Evolutionary conservation across 2,329 filamentous ascomycete genomes (phyloP).

Genomic region (Penicillium olsonii): DNA sequence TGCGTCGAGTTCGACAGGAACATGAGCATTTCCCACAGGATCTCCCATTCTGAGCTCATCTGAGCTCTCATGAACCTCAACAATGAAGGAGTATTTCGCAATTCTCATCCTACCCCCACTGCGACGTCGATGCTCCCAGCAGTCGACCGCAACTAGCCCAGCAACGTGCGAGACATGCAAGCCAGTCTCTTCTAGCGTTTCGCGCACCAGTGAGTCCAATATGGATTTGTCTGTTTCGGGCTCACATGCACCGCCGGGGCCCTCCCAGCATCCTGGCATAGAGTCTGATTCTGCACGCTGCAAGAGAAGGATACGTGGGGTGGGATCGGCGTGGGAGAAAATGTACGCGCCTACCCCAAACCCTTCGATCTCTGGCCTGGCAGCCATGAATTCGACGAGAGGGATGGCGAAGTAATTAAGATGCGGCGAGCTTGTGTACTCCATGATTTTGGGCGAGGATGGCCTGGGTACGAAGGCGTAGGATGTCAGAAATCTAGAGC

Average conservation of each 20-base stretch:
- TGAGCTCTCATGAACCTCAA: constrained; percentile 33
- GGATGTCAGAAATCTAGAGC: too few species aligned
- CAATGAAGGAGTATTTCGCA: constrained; percentile 42
- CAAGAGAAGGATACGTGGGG: constrained; percentile 44
- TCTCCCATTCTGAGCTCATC: constrained; percentile 11
- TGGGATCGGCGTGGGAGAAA: constrained; percentile 22
- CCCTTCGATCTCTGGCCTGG: constrained; percentile 30
- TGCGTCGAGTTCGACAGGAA: constrained; percentile 32
- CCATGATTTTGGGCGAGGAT: constrained; percentile 10
- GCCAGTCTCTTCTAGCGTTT: constrained; percentile 56
- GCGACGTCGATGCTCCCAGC: constrained; percentile 31
- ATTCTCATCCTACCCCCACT: constrained; percentile 22
- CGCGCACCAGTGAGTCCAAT: constrained; percentile 51
- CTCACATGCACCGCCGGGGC: constrained; percentile 55
- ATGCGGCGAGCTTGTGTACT: constrained; percentile 31
- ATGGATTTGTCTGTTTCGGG: constrained; percentile 47
- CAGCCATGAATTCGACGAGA: constrained; percentile 26
- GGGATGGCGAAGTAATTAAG: constrained; percentile 32
- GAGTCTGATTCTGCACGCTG: constrained; percentile 45
- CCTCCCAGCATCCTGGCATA: constrained; percentile 49
- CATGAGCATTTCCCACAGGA: constrained; percentile 5
- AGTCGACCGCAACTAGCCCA: constrained; percentile 40
- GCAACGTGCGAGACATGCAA: constrained; percentile 47
- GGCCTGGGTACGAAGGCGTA: neutral
- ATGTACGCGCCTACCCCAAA: constrained; percentile 33